phyloP scores from a whole-genome alignment of 2,329 filamentous ascomycete species.

The Elsinoe fawcettii region DNA sequence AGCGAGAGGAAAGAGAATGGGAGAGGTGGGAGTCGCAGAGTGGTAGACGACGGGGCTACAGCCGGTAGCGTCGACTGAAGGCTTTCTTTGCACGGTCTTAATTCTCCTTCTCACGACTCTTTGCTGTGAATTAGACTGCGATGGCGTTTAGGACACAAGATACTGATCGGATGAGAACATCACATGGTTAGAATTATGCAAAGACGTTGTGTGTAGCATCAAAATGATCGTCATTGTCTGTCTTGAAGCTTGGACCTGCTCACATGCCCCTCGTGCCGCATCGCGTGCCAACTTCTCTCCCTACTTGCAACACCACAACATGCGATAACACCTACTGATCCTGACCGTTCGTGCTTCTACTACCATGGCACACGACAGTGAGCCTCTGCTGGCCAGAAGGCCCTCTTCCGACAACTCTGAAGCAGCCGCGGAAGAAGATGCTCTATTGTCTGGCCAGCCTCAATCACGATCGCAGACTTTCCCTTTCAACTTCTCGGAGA shows the following conservation, averaged over 20 bases:
- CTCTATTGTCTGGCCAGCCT: conserved; percentile 51
- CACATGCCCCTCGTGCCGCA: conserved; percentile 7
- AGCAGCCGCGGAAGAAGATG: conserved; percentile 50
- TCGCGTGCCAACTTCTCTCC: background rate
- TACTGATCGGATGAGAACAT: background rate
- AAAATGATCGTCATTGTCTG: conserved; percentile 1
- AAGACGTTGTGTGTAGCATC: background rate
- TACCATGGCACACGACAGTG: conserved; percentile 37
- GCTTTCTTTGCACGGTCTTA: background rate
- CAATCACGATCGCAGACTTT: conserved; percentile 21
- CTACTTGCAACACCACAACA: background rate
- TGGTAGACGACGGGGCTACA: conserved; percentile 13
- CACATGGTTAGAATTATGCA: background rate
- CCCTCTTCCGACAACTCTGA: conserved; percentile 50
- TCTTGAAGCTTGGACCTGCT: conserved; percentile 6
- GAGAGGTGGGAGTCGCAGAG: background rate
- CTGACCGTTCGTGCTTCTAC: conserved; percentile 6
- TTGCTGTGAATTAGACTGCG: background rate
- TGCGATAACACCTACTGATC: background rate
- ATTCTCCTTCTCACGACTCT: background rate
- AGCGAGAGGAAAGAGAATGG: conserved; percentile 15
- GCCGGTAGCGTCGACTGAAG: conserved; percentile 1
- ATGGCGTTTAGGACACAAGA: background rate
- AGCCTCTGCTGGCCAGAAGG: conserved; percentile 48
- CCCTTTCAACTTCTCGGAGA: conserved; percentile 22